phyloP scores from a whole-genome alignment of 257 asterid genomes.

The Fraxinus anomala region DNA sequence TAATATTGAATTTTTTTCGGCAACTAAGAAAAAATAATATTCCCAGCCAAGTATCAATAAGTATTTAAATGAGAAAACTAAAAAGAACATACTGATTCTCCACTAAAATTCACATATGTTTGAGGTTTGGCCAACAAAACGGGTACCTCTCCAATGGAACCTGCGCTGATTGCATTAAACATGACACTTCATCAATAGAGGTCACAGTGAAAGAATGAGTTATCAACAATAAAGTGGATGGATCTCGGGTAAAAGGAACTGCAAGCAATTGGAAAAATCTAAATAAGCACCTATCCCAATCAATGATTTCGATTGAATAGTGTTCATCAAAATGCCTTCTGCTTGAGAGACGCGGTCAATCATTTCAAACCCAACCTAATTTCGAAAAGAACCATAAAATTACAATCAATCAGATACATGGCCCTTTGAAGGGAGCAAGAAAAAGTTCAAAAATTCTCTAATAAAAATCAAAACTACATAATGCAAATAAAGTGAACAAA shows the following conservation, averaged over 20 bases:
- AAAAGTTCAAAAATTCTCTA: not conserved
- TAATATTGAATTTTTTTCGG: slow-evolving; percentile 7
- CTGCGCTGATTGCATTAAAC: slow-evolving; percentile 43
- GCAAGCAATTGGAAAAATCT: not conserved
- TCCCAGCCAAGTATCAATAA: not conserved
- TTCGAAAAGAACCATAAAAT: slow-evolving; percentile 5
- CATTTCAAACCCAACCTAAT: slow-evolving; percentile 94
- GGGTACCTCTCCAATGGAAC: slow-evolving; percentile 89
- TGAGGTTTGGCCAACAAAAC: slow-evolving; percentile 90
- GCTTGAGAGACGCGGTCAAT: slow-evolving; percentile 73
- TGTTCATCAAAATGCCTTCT: slow-evolving; percentile 80
- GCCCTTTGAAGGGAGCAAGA: not conserved
- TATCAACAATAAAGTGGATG: not conserved
- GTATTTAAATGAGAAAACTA: slow-evolving; percentile 11
- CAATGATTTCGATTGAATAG: slow-evolving; percentile 90
- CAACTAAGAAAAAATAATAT: not conserved
- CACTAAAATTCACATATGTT: slow-evolving; percentile 92
- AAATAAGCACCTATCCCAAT: slow-evolving; percentile 78
- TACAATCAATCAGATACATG: slow-evolving; percentile 17
- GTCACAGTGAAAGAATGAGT: not conserved
- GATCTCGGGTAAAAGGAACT: not conserved
- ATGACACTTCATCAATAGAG: slow-evolving; percentile 11
- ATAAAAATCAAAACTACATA: slow-evolving; percentile 1
- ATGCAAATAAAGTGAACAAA: not conserved
- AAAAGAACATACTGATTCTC: slow-evolving; percentile 71